Percentiles rank a stretch among this genome's conserved stretches.
These are phyloP conservation scores for Phoma sp. DNA, from an alignment of 2,329 filamentous ascomycete species.

Conservation along the genomic window DNA sequence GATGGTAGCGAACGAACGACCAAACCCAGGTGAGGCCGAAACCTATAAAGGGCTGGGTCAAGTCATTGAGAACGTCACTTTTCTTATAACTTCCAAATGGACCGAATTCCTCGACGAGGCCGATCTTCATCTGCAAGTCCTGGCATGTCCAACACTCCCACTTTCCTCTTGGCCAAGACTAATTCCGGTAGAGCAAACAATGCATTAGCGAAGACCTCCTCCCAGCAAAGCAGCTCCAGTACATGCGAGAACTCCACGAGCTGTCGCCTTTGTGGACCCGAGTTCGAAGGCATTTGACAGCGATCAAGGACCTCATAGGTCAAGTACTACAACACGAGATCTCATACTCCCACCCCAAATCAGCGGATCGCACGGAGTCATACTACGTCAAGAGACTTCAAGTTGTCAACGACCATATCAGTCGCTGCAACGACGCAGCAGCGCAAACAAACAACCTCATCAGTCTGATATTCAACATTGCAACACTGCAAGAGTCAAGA, in stretches of 20 bases:
- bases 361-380: background rate
- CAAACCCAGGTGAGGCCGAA: background rate
- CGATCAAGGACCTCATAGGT: slow-evolving; percentile 11
- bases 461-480: slow-evolving; percentile 21
- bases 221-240: slow-evolving; percentile 12
- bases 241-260: slow-evolving; percentile 17
- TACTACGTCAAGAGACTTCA: slow-evolving; percentile 10
- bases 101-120: slow-evolving; percentile 14
- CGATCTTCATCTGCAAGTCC: slow-evolving; percentile 3
- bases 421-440: slow-evolving; percentile 16
- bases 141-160: background rate
- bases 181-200: slow-evolving; percentile 8
- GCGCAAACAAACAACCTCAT: slow-evolving; percentile 23
- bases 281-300: slow-evolving; percentile 14
- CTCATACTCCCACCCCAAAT: background rate
- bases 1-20: slow-evolving; percentile 2
- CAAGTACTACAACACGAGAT: slow-evolving; percentile 15
- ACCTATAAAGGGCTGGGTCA: slow-evolving; percentile 8
- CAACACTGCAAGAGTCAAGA: slow-evolving; percentile 19
- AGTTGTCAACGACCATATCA: slow-evolving; percentile 19
- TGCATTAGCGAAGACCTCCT: slow-evolving; percentile 13
- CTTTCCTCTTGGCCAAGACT: background rate
- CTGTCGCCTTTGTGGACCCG: slow-evolving; percentile 17
- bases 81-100: slow-evolving; percentile 4
- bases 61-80: slow-evolving; percentile 11